phyloP scores from a whole-genome alignment of 2,329 filamentous ascomycete genomes.

The Apiospora kogelbergensis region DNA sequence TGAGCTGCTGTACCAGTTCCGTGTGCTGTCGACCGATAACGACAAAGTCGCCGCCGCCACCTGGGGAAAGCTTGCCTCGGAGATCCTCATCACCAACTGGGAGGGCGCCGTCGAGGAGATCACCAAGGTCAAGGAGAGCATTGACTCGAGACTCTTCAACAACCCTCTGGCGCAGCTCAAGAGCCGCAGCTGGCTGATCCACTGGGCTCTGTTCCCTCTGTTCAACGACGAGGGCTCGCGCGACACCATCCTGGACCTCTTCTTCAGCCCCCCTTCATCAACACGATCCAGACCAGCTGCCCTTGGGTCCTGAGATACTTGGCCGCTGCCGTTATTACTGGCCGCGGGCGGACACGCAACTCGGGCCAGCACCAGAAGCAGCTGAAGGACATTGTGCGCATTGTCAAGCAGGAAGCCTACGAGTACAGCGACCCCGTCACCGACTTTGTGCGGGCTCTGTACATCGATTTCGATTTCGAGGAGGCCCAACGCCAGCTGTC shows the following conservation, averaged over 20 bases:
- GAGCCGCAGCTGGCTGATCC: slow-evolving; percentile 94
- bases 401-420: slow-evolving; percentile 95
- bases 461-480: slow-evolving; percentile 95
- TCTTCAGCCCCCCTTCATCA: slow-evolving; percentile 99
- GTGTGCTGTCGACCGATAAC: slow-evolving; percentile 95
- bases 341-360: slow-evolving; percentile 79
- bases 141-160: slow-evolving; percentile 93
- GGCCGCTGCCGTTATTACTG: slow-evolving; percentile 90
- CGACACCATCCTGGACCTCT: slow-evolving; percentile 89
- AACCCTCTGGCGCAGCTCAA: slow-evolving; percentile 94
- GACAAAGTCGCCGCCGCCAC: slow-evolving; percentile 95
- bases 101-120: slow-evolving; percentile 89
- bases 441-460: slow-evolving; percentile 93
- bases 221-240: slow-evolving; percentile 95
- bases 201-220: slow-evolving; percentile 98
- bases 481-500: slow-evolving; percentile 88
- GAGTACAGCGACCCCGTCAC: slow-evolving; percentile 97
- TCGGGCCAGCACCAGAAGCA: slow-evolving; percentile 93
- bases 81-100: slow-evolving; percentile 95
- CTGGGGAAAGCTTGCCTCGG: slow-evolving; percentile 96
- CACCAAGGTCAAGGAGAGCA: slow-evolving; percentile 84
- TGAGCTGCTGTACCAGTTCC: slow-evolving; percentile 95
- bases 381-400: slow-evolving; percentile 93
- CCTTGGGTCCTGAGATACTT: slow-evolving; percentile 97
- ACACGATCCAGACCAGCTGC: slow-evolving; percentile 97